These are phyloP conservation scores for Venturia effusa DNA, from an alignment of 2,329 filamentous ascomycete species.

Conservation along the genomic window DNA sequence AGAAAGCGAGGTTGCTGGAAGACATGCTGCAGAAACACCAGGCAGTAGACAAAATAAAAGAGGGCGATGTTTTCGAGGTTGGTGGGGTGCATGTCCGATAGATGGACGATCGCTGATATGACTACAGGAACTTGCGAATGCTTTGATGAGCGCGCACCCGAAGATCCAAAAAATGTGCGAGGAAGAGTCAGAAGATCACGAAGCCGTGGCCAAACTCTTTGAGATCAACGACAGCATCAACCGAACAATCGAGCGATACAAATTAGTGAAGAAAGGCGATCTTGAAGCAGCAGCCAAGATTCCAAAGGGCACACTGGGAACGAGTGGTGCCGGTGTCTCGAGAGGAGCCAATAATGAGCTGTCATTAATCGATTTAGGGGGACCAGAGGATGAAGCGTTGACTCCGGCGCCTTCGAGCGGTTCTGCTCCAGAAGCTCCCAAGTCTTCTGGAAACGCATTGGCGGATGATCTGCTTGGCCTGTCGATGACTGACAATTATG, in stretches of 20 bases:
- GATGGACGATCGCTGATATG: slow-evolving; percentile 10
- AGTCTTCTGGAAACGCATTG: slow-evolving; percentile 51
- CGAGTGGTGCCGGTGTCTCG: slow-evolving; percentile 50
- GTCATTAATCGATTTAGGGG: slow-evolving; percentile 88
- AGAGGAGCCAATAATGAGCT: slow-evolving; percentile 66
- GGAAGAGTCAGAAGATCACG: slow-evolving; percentile 92
- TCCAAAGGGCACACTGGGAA: slow-evolving; percentile 66
- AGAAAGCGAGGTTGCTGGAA: slow-evolving; percentile 85
- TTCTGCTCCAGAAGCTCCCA: slow-evolving; percentile 28
- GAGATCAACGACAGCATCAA: slow-evolving; percentile 99
- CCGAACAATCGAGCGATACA: slow-evolving; percentile 89
- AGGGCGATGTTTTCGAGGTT: slow-evolving; percentile 59
- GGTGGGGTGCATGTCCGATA: neutral
- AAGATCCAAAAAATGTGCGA: slow-evolving; percentile 99
- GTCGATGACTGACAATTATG: slow-evolving; percentile 65
- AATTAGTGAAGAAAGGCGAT: slow-evolving; percentile 91
- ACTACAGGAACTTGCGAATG: slow-evolving; percentile 67
- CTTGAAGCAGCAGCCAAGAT: slow-evolving; percentile 73
- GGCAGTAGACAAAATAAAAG: slow-evolving; percentile 65
- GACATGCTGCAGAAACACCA: slow-evolving; percentile 82
- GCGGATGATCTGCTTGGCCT: slow-evolving; percentile 88
- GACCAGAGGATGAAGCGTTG: slow-evolving; percentile 40
- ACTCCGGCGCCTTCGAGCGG: slow-evolving; percentile 29
- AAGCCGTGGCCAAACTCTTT: slow-evolving; percentile 87
- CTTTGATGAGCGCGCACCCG: slow-evolving; percentile 85